A percentile compares a stretch with the other conserved stretches of the same genome.
phyloP scores from a whole-genome alignment of 768 basidiomycete genomes.

The Phaffia australis region DNA sequence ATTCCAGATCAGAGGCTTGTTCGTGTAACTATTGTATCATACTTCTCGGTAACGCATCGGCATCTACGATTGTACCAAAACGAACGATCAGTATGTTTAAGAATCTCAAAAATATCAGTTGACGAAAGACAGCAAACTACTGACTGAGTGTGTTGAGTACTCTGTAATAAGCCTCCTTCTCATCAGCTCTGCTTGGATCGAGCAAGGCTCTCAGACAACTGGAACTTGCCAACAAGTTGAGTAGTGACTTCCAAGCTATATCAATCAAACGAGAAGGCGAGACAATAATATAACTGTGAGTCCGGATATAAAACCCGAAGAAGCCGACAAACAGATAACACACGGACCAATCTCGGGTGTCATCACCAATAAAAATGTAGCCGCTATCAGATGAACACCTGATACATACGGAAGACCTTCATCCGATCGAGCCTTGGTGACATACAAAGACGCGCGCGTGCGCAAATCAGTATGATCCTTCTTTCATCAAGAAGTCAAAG shows the following conservation, averaged over 20 bases:
- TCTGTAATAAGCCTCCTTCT: conserved; percentile 16
- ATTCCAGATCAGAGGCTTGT: neutral
- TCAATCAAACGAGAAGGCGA: neutral
- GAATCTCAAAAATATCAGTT: neutral
- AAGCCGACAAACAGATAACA: neutral
- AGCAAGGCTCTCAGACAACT: conserved; percentile 20
- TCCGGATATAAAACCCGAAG: too few species aligned
- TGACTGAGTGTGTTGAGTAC: conserved; percentile 20
- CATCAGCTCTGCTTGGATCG: conserved; percentile 5
- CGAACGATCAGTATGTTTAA: neutral
- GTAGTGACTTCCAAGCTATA: conserved; percentile 18
- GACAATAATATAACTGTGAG: neutral
- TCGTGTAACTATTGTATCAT: neutral
- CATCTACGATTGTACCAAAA: neutral
- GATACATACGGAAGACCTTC: conserved; percentile 20
- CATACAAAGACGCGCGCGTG: neutral
- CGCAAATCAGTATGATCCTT: neutral
- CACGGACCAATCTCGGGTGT: conserved; percentile 9
- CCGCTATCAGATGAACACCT: conserved; percentile 21
- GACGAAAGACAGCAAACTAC: neutral
- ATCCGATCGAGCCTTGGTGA: conserved; percentile 17
- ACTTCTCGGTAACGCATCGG: conserved; percentile 25
- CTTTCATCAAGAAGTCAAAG: neutral
- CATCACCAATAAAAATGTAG: conserved; percentile 22
- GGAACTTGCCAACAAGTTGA: conserved; percentile 19